Base-by-base conservation (phyloP, 2,329 filamentous ascomycete species). In the Fusarium domesticum region DNA sequence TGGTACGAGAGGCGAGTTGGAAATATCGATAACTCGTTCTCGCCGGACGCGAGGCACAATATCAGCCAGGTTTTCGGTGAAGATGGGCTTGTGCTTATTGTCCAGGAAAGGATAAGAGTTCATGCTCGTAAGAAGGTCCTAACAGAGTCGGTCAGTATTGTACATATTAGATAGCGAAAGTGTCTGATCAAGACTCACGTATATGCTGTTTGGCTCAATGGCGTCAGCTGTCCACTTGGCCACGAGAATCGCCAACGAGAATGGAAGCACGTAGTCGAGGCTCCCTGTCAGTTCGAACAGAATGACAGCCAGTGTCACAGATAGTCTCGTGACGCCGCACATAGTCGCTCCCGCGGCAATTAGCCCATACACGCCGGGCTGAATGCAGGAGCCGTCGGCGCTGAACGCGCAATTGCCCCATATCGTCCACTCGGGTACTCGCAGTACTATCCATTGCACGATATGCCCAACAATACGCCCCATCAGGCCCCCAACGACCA, bases 201-300 rank as follows among this genome's bases (percentile, higher is more conserved):
- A 97, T 50, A 98, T 96, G 65, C 89, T 96, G 41, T 89, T 77
- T 14, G 92, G 93, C 66, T 98, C 93, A 39, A 98, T 81, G 4
- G 90, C 91, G 68, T 97, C 93, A 0, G 93, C 91, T 0, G 90
- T 96, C 93, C 93, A 98, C 70, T 98, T 98, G n/a, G 92, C 84
- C 19, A 95, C 90, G 4, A 97, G 75, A 25, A 98, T 89, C 0
- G 89, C 86, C 7, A 98, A 72, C 0, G 91, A 96, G 65, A 97
- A 97, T 0, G 93, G 93, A 10, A 98, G 73, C 4, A 98, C 93
- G 59, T 97, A 95, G 64, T 97, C 89, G 37, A 97, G 74, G 64
- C 89, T 96, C 43, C 93, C 93, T 0, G 93, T 98, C 28, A 98
- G 75, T 66, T 98, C 93, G 57, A 98, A 97, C 1, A 97, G 73